phyloP scores from a whole-genome alignment of 2,329 filamentous ascomycete genomes.

The Celoporthe dispersa region DNA sequence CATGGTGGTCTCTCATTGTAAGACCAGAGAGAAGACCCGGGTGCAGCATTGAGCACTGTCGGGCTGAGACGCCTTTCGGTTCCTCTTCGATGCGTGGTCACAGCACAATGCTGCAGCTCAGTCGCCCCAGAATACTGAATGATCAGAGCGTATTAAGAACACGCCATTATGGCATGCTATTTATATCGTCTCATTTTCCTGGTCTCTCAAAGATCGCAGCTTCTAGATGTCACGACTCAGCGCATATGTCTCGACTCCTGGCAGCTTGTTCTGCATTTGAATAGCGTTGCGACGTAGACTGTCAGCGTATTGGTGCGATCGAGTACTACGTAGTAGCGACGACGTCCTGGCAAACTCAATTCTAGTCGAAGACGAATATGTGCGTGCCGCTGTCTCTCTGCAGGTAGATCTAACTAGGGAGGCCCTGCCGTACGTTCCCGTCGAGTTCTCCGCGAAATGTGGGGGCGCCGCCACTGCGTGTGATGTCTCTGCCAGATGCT shows the following conservation, averaged over 20 bases:
- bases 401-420: not conserved
- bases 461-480: constrained; percentile 8
- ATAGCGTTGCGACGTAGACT: not conserved
- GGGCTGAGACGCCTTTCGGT: not conserved
- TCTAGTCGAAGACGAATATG: not conserved
- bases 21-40: not conserved
- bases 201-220: not conserved
- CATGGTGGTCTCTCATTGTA: not conserved
- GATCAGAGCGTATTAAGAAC: not conserved
- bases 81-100: not conserved
- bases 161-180: not conserved
- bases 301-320: not conserved
- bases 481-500: not conserved
- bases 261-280: not conserved
- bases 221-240: not conserved
- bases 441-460: constrained; percentile 3
- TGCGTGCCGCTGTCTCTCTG: constrained; percentile 1
- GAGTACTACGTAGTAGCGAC: not conserved
- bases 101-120: not conserved
- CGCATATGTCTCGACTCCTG: not conserved
- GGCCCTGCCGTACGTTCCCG: not conserved
- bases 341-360: constrained; percentile 7
- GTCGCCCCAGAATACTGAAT: not conserved
- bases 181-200: not conserved
- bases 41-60: not conserved